Percentiles rank a stretch among this genome's conserved stretches.
phyloP scores from a whole-genome alignment of 805 yeast species.

The Wickerhamiella azyma region DNA sequence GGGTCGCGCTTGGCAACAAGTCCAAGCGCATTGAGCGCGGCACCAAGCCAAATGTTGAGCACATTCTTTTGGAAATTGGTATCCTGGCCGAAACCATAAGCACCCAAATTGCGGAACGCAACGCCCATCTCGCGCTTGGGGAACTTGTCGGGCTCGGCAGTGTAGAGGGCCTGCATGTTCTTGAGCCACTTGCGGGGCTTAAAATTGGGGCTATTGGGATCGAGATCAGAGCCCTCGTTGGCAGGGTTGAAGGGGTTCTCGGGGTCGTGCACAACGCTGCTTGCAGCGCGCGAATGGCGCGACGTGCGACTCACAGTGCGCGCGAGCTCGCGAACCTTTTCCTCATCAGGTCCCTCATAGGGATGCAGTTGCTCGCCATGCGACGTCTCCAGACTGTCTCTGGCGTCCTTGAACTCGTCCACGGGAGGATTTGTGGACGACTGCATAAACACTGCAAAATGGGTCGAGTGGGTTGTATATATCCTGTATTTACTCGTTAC shows the following conservation, averaged over 20 bases:
- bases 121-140: constrained; percentile 48
- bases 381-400: not conserved
- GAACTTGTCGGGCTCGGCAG: constrained; percentile 46
- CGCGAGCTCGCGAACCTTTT: constrained; percentile 5
- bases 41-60: constrained; percentile 28
- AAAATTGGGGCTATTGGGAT: constrained; percentile 47
- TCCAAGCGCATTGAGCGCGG: constrained; percentile 18
- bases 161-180: constrained; percentile 39
- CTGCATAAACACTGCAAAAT: not conserved
- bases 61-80: constrained; percentile 57
- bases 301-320: constrained; percentile 3
- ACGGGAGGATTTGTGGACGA: not conserved
- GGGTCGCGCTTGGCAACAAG: constrained; percentile 5
- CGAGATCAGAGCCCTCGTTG: constrained; percentile 33
- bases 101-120: constrained; percentile 44
- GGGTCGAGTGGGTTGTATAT: not conserved
- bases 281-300: not conserved
- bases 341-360: constrained; percentile 8
- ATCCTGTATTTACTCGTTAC: not conserved
- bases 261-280: not conserved
- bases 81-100: constrained; percentile 44
- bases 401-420: not conserved
- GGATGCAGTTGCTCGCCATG: not conserved
- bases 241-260: constrained; percentile 19
- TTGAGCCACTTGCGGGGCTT: constrained; percentile 49